A percentile compares a stretch with the other conserved stretches of the same genome.
Conservation (phyloP, 495 filamentous ascomycete species). For the Trichoderma erinaceum region DNA sequence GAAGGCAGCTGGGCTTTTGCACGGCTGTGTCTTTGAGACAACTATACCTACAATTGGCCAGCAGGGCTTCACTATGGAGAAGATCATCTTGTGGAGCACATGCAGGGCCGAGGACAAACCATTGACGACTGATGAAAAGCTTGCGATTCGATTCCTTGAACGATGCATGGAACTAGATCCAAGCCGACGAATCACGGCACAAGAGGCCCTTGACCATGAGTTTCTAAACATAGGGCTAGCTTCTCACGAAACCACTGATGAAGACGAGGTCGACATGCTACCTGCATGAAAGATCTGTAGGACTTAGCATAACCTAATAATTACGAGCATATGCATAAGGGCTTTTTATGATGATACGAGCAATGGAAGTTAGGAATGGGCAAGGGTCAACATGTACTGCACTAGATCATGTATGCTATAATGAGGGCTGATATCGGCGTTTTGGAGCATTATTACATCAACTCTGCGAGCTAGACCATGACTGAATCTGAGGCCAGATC, state of each 20-base stretch:
- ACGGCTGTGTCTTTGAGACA: conserved; percentile 81
- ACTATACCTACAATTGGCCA: conserved; percentile 85
- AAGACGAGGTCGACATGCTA: conserved; percentile 46
- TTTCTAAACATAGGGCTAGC: conserved; percentile 51
- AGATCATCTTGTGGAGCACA: conserved; percentile 89
- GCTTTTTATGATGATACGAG: background rate
- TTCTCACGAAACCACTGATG: conserved; percentile 24
- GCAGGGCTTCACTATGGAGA: conserved; percentile 78
- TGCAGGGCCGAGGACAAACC: conserved; percentile 44
- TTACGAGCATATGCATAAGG: background rate
- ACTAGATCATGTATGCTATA: conserved; percentile 4
- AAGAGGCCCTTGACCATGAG: conserved; percentile 65
- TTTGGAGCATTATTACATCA: conserved; percentile 6
- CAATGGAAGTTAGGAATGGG: background rate
- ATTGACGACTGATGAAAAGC: conserved; percentile 55
- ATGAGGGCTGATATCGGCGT: background rate
- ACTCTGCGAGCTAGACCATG: background rate
- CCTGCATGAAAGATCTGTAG: conserved; percentile 21
- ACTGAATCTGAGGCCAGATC: conserved; percentile 5
- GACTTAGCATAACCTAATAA: conserved; percentile 5
- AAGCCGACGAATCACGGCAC: conserved; percentile 60
- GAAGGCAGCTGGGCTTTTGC: conserved; percentile 71
- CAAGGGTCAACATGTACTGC: conserved; percentile 8
- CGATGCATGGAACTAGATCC: conserved; percentile 71
- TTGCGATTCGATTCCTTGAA: conserved; percentile 60